Evolutionary conservation across 2,329 filamentous ascomycete genomes (phyloP).

Genomic region (Cladosporium sp.): DNA sequence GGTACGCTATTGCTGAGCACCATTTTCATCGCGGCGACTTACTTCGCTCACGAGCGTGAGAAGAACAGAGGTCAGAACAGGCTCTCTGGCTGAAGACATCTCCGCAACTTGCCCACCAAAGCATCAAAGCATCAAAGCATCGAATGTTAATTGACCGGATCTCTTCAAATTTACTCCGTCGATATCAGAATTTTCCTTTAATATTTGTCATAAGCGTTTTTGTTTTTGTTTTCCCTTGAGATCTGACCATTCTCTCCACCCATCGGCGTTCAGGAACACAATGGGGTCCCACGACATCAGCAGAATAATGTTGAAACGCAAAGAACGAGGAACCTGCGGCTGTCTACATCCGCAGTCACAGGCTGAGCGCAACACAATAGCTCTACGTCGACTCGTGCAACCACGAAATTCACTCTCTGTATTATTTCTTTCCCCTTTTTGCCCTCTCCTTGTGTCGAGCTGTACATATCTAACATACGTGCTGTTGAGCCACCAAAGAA

Average conservation of each 20-base stretch:
- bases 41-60: conserved; percentile 17
- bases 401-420: background rate
- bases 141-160: background rate
- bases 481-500: background rate
- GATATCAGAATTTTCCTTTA: background rate
- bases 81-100: conserved; percentile 6
- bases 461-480: background rate
- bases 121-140: background rate
- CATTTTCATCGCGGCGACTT: conserved; percentile 27
- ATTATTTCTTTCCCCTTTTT: background rate
- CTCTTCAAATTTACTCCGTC: background rate
- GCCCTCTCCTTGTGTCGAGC: no score
- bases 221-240: background rate
- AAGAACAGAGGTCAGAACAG: conserved; percentile 14
- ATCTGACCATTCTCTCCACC: background rate
- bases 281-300: background rate
- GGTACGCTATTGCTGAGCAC: conserved; percentile 30
- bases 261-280: background rate
- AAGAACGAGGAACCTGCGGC: background rate
- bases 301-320: conserved; percentile 7
- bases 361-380: background rate
- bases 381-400: background rate
- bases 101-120: background rate
- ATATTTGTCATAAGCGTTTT: background rate
- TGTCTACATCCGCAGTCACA: background rate